Percentiles rank a stretch among this genome's conserved stretches.
phyloP scores from a whole-genome alignment of 2,329 filamentous ascomycete species.

The Dendrostoma leiphaemia region DNA sequence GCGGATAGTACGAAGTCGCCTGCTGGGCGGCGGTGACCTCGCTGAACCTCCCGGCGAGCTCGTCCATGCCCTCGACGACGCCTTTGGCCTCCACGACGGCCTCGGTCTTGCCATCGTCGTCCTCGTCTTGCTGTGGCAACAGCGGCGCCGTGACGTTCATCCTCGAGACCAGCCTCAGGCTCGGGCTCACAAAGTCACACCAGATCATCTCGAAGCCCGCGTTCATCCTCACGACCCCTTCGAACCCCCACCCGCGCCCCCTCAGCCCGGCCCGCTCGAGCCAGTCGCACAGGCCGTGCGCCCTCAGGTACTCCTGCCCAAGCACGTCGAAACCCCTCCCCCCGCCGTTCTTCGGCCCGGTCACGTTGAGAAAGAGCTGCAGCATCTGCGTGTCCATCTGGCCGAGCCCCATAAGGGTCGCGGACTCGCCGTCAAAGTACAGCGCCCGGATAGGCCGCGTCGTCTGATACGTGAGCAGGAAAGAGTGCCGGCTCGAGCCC shows the following conservation, averaged over 20 bases:
- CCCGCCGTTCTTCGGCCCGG: constrained; percentile 28
- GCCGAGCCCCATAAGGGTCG: constrained; percentile 44
- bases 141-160: constrained; percentile 46
- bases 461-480: constrained; percentile 48
- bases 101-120: constrained; percentile 8
- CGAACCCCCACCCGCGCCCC: constrained; percentile 44
- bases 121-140: constrained; percentile 21
- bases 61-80: not conserved
- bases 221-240: constrained; percentile 51
- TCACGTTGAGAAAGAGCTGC: constrained; percentile 45
- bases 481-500: constrained; percentile 39
- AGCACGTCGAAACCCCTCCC: constrained; percentile 32
- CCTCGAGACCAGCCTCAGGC: constrained; percentile 39
- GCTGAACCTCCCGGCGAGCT: not conserved
- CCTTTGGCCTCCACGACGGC: constrained; percentile 9
- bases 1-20: constrained; percentile 30
- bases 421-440: constrained; percentile 51
- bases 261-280: constrained; percentile 37
- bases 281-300: constrained; percentile 46
- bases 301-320: constrained; percentile 45
- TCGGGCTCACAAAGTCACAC: constrained; percentile 47
- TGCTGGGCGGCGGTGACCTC: not conserved
- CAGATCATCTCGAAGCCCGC: constrained; percentile 52
- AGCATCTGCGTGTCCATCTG: constrained; percentile 49
- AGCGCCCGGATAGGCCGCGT: constrained; percentile 39